Evolutionary conservation across 2,329 filamentous ascomycete genomes (phyloP).

Genomic region (Cytospora mali): DNA sequence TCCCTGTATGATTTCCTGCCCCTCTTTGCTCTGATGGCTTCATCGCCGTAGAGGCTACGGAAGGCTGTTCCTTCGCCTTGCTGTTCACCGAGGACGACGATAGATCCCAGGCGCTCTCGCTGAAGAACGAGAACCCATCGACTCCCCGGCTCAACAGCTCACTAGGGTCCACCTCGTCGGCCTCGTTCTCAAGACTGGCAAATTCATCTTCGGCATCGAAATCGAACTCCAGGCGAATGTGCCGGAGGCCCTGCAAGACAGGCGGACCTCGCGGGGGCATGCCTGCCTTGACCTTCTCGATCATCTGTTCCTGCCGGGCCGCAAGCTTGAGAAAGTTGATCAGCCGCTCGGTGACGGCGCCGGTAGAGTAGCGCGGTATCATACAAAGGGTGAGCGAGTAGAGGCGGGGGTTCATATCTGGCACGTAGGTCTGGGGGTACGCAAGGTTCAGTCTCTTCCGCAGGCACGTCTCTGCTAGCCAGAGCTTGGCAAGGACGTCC

Average conservation of each 20-base stretch:
- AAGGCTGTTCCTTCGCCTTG: constrained; percentile 9
- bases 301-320: constrained; percentile 51
- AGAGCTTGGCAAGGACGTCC: constrained; percentile 40
- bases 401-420: constrained; percentile 60
- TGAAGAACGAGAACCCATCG: constrained; percentile 53
- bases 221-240: constrained; percentile 58
- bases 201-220: constrained; percentile 44
- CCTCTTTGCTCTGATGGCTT: background rate
- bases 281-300: constrained; percentile 37
- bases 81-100: constrained; percentile 15
- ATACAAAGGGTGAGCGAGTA: constrained; percentile 55
- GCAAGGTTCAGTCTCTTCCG: constrained; percentile 46
- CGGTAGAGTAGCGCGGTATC: constrained; percentile 57
- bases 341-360: constrained; percentile 52
- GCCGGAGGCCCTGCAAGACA: constrained; percentile 54
- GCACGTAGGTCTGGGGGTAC: constrained; percentile 52
- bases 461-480: constrained; percentile 50
- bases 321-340: constrained; percentile 49
- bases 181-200: constrained; percentile 34
- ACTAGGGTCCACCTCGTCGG: constrained; percentile 45
- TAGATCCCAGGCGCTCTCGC: constrained; percentile 35
- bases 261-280: constrained; percentile 42
- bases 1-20: background rate
- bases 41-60: constrained; percentile 17
- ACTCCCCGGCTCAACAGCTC: constrained; percentile 43